These are phyloP conservation scores for Penicillium macrosclerotiorum DNA, from an alignment of 495 filamentous ascomycete genomes.

Conservation along the genomic window DNA sequence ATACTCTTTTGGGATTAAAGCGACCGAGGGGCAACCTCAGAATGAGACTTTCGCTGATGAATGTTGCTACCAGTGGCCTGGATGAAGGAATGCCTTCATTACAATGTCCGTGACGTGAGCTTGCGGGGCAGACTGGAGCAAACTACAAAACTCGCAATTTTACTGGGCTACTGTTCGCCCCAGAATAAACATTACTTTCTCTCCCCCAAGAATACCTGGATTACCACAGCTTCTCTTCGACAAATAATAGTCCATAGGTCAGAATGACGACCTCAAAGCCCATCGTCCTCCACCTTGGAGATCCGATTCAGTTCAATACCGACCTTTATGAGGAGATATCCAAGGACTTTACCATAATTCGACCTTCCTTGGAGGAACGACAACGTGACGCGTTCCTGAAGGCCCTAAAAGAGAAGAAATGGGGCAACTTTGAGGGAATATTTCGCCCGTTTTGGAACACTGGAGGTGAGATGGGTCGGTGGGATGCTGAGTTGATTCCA, in stretches of 20 bases:
- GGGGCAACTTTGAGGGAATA: slow-evolving; percentile 10
- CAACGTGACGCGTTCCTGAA: slow-evolving; percentile 4
- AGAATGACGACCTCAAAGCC: slow-evolving; percentile 9
- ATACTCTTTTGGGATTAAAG: background rate
- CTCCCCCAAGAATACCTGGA: too few species aligned
- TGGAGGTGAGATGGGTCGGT: slow-evolving; percentile 13
- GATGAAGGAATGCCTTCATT: too few species aligned
- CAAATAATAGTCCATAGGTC: too few species aligned
- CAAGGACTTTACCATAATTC: slow-evolving; percentile 2
- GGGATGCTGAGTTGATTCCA: slow-evolving; percentile 15
- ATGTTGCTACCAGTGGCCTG: too few species aligned
- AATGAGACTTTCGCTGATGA: too few species aligned
- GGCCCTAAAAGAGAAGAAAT: slow-evolving; percentile 12
- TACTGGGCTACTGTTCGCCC: too few species aligned
- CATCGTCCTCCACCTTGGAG: slow-evolving; percentile 11
- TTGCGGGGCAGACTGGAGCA: too few species aligned
- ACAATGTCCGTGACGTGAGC: too few species aligned
- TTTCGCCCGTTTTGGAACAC: slow-evolving; percentile 13
- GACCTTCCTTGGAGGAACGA: slow-evolving; percentile 7
- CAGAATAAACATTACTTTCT: too few species aligned
- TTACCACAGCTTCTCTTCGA: too few species aligned
- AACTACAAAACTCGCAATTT: too few species aligned
- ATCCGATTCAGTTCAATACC: slow-evolving; percentile 12
- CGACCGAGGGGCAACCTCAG: background rate
- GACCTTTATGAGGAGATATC: slow-evolving; percentile 5